These are phyloP conservation scores for Aspergillus ustus DNA, from an alignment of 2,329 filamentous ascomycete species.

Conservation along the genomic window DNA sequence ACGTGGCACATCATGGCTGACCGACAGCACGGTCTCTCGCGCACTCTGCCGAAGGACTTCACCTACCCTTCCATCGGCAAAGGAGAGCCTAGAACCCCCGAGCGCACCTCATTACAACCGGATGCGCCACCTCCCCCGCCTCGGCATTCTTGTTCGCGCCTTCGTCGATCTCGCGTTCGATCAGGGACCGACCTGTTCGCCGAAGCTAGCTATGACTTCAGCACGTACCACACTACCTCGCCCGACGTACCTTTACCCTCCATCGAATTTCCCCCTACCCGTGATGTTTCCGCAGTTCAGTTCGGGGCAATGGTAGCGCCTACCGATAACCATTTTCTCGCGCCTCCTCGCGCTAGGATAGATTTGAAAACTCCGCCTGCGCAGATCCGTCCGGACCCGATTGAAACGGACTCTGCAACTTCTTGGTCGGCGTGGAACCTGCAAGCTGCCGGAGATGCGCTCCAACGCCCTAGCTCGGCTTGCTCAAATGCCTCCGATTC, in stretches of 20 bases:
- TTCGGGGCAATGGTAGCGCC: slow-evolving; percentile 30
- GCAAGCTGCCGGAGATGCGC: slow-evolving; percentile 45
- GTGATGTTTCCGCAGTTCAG: slow-evolving; percentile 32
- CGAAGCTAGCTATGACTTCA: slow-evolving; percentile 38
- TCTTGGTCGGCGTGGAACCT: slow-evolving; percentile 40
- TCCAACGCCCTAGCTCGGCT: slow-evolving; percentile 61
- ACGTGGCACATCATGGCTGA: slow-evolving; percentile 39
- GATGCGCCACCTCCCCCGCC: slow-evolving; percentile 52
- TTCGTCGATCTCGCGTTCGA: slow-evolving; percentile 46
- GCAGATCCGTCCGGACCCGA: slow-evolving; percentile 47
- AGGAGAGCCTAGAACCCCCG: slow-evolving; percentile 48
- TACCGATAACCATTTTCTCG: slow-evolving; percentile 42
- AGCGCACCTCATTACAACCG: slow-evolving; percentile 44
- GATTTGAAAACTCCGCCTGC: slow-evolving; percentile 50
- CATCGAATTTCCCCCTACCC: slow-evolving; percentile 43
- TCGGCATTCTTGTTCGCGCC: slow-evolving; percentile 48
- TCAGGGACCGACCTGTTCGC: slow-evolving; percentile 44
- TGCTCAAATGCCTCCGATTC: slow-evolving; percentile 66
- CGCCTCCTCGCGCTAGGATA: slow-evolving; percentile 44
- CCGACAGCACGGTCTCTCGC: slow-evolving; percentile 47
- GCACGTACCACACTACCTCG: slow-evolving; percentile 37
- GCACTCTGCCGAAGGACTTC: slow-evolving; percentile 54
- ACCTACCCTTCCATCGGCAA: slow-evolving; percentile 43
- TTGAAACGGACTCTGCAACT: slow-evolving; percentile 34
- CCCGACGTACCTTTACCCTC: slow-evolving; percentile 50